Base-by-base conservation (phyloP, 1,284 basidiomycete genomes). In the Neonothopanus nambi region DNA sequence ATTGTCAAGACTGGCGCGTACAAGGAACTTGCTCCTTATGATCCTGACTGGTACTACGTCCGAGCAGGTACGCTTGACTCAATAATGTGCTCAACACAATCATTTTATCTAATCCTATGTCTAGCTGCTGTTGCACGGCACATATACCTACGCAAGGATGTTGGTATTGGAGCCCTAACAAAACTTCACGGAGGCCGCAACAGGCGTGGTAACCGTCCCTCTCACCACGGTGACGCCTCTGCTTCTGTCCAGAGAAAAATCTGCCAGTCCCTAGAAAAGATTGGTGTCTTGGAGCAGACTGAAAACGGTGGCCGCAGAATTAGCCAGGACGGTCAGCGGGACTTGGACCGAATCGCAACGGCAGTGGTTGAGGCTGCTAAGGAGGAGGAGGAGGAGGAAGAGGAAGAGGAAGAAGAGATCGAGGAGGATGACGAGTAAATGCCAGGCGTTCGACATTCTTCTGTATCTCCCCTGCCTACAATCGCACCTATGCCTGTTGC, bases 111-210 rank as follows among this genome's bases (percentile, higher is more conserved):
- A 50, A 49, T 17, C 39, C 42, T 33, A 53, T 26, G 26, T n/a
- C 24, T 45, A 95, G 96, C 96, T 70, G 93, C 96, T 60, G 80
- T 99, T 63, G 96, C 97, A 73, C 91, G 97, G 70, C 96, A 99
- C 87, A 95, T 99, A 78, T 99, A 99, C 86, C 90, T 99, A 71
- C 93, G 96, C 77, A 98, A 98, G 82, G 90, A 95, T 71, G 95
- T 98, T 67, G 96, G 96, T 72, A 87, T 98, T 61, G 96, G 96
- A 67, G 93, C 94, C 48, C 85, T 99, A 55, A 86, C 84, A 75
- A 99, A 98, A 84, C 90, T 98, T 54, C 95, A 99, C 79, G 96
- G 96, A 74, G 92, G 93, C 64, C 88, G 93, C 70, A 93, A 96
- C 80, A 87, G 95, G 70, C 89, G 95, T 59, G 95, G 96, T 55